Base-by-base conservation (phyloP, 495 filamentous ascomycete genomes). In the Podospora fimiseda region DNA sequence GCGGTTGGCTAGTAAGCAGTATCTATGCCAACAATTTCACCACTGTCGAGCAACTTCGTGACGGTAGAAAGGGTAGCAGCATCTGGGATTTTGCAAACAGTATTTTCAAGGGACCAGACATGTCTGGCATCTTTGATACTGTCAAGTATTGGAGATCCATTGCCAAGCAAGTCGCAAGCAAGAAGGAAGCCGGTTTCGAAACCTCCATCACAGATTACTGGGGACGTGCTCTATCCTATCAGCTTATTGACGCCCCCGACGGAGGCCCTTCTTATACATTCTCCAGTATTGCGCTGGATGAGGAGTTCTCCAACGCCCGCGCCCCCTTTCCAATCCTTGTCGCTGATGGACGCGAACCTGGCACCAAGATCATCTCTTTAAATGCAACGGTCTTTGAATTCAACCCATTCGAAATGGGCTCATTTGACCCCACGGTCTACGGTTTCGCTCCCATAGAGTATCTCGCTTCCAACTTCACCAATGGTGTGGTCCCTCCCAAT, bases 1-100 rank as follows among this genome's bases (percentile, higher is more conserved):
- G 92, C 48, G 80, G 83, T 11, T 97, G 92, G 92, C 70, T 96
- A 9, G 80, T 96, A 9, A 87, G 88, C 6, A 90, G 86, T 23
- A 78, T 97, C 15, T 93, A 82, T 60, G 74, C 85, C 53, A 97
- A 96, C 72, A 97, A 96, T 69, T 97, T 91, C 72, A 86, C 85
- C 27, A 84, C 81, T 14, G 77, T 96, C 39, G 63, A 79, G 24
- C 64, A 65, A 37, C 78, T 94, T 52, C 79, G 83, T 24, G 66
- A 80, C 27, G 78, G 77, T 16, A 71, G 74, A 58, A 59, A 74
- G 1, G 80, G 77, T 11, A 72, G 70, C 14, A 66, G 82, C 5
- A 52, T 81, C 6, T 97, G 91, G 91, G 71, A 90, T 55, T 87
- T 96, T 55, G 78, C 75, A 2, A 84, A 87, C 59, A 85, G 80